Percentiles rank a stretch among this genome's conserved stretches.
These are phyloP conservation scores for Ustilago shanxiensis DNA, from an alignment of 1,284 basidiomycete genomes.

Conservation along the genomic window DNA sequence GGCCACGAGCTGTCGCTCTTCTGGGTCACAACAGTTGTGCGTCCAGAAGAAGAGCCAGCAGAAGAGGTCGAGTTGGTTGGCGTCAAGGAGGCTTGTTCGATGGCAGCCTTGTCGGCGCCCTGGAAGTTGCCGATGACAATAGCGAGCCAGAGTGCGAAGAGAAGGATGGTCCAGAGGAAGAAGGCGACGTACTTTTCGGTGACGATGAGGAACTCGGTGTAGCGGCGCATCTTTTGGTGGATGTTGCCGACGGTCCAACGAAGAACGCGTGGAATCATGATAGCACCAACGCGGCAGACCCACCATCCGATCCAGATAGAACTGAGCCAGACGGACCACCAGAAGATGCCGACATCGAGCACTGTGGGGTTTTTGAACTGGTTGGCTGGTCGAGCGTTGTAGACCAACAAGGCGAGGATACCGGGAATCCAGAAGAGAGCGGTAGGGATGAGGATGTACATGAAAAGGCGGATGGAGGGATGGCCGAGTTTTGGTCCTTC, in stretches of 20 bases:
- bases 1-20: conserved; percentile 40
- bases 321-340: conserved; percentile 89
- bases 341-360: conserved; percentile 77
- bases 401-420: conserved; percentile 78
- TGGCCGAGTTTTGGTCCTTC: conserved; percentile 19
- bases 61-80: conserved; percentile 51
- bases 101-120: conserved; percentile 41
- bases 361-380: conserved; percentile 71
- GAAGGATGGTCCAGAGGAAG: conserved; percentile 78
- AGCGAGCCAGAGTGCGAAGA: conserved; percentile 73
- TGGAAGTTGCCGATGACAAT: conserved; percentile 66
- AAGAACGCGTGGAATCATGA: conserved; percentile 56
- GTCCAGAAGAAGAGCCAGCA: conserved; percentile 21
- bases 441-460: conserved; percentile 53
- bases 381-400: conserved; percentile 73
- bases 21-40: conserved; percentile 23
- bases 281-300: conserved; percentile 79
- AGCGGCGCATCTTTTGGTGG: conserved; percentile 74
- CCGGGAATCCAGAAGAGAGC: conserved; percentile 72
- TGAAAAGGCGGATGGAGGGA: conserved; percentile 33
- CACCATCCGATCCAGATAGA: conserved; percentile 89
- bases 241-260: conserved; percentile 52
- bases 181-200: conserved; percentile 73
- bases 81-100: conserved; percentile 33
- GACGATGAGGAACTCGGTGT: conserved; percentile 75